Evolutionary conservation across 495 filamentous ascomycete genomes (phyloP), one percentile per base, ranked within the genome.

Genomic region (Hypomontagnella monticulosa): DNA sequence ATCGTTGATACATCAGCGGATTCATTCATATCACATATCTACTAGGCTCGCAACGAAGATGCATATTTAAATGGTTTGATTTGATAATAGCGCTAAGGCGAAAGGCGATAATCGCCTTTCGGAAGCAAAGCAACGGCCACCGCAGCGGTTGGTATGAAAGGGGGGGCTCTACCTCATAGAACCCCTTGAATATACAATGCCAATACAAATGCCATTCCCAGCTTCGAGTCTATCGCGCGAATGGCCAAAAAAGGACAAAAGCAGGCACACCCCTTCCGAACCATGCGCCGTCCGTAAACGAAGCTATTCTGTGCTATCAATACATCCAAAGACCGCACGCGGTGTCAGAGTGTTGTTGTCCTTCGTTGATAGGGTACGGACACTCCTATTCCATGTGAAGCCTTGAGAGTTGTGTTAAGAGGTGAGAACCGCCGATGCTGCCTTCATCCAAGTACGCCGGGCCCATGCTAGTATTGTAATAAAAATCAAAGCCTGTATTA

Each of bases 361-460:
- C 10, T 38, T n/a, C 20, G 20, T 8, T 47, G 19, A n/a, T n/a
- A n/a, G n/a, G 18, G 18, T 44, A 18, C 38, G 30, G 32, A 32
- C 33, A 32, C 34, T 37, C 50, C 55, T 6, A 42, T 32, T 32
- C 23, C 20, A 49, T n/a, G 19, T 48, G 9, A 33, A 42, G 33
- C 44, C 49, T n/a, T 18, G 16, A 34, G 54, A 60, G 50, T 15
- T n/a, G n/a, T n/a, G n/a, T 44, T 36, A 41, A 27, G 37, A 44
- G 34, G 50, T 57, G 36, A 60, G 49, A 69, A 63, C 36, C 55
- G 32, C 55, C 54, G 6, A 57, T 63, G 65, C 44, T 20, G 46
- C 59, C 63, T 14, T 59, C 55, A 69, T 69, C 66, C 66, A 69
- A 61, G 30, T 63, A 63, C 65, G 69, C 71, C 71, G 47, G 53